Evolutionary conservation across 148 eudicot species (phyloP).

Genomic region (Fallopia convolvulus): DNA sequence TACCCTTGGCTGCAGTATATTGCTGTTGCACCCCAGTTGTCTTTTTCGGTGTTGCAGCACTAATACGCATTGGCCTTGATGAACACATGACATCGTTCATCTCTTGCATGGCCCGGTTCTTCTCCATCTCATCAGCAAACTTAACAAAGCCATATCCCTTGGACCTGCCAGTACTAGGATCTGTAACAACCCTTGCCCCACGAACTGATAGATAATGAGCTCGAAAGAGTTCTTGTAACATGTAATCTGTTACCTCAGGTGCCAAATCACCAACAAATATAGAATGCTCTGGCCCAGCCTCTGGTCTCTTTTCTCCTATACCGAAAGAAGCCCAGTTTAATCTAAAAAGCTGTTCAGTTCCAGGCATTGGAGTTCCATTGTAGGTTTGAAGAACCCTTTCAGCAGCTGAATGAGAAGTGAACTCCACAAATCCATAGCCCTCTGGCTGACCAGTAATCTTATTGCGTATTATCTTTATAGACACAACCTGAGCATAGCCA

Average conservation of each 20-base stretch:
- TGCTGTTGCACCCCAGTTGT: conserved; percentile 53
- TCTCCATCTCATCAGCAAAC: conserved; percentile 84
- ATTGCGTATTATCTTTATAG: conserved; percentile 81
- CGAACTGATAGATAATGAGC: conserved; percentile 81
- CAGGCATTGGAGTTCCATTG: conserved; percentile 89
- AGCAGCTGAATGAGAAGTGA: conserved; percentile 40
- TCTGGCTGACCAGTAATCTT: conserved; percentile 90
- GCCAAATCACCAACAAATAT: conserved; percentile 97
- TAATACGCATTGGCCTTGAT: conserved; percentile 90
- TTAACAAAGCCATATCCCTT: conserved; percentile 98
- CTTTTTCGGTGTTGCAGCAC: conserved; percentile 97
- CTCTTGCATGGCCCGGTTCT: conserved; percentile 82
- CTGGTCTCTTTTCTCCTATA: conserved; percentile 71
- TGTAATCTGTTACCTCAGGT: conserved; percentile 83
- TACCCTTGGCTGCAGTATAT: background rate
- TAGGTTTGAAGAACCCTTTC: conserved; percentile 73
- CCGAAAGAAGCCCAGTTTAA: conserved; percentile 98
- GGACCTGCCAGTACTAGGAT: conserved; percentile 81
- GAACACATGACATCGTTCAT: conserved; percentile 91
- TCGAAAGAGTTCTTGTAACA: conserved; percentile 85
- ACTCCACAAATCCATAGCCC: conserved; percentile 70
- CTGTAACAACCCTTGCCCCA: conserved; percentile 93
- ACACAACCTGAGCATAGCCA: conserved; percentile 49
- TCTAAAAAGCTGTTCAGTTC: conserved; percentile 79
- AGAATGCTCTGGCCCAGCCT: conserved; percentile 87